Percentiles rank a stretch among this genome's conserved stretches.
These are phyloP conservation scores for Podila verticillata DNA, from an alignment of 192 early-diverging fungal species.

Conservation along the genomic window DNA sequence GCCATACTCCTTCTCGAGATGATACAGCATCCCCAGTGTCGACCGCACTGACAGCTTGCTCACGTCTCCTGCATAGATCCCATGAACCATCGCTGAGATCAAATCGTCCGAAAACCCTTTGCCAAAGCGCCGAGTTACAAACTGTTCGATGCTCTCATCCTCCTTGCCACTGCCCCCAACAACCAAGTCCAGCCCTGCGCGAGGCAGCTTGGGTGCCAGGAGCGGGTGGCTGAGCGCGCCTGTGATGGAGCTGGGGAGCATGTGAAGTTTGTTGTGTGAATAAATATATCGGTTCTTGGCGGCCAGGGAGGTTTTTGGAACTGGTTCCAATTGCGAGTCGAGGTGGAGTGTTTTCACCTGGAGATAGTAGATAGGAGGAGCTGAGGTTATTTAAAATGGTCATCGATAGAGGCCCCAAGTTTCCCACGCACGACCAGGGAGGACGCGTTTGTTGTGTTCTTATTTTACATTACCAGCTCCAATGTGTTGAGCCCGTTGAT, in stretches of 20 bases:
- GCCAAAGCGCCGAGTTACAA: constrained; percentile 84
- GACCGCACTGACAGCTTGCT: constrained; percentile 80
- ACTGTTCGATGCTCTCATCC: constrained; percentile 90
- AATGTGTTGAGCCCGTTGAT: constrained; percentile 76
- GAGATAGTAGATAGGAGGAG: not conserved
- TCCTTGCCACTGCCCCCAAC: constrained; percentile 5
- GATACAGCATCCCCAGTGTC: constrained; percentile 76
- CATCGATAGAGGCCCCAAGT: not conserved
- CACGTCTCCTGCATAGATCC: constrained; percentile 92
- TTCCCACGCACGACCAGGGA: no score
- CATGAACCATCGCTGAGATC: constrained; percentile 90
- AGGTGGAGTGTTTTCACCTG: constrained; percentile 73
- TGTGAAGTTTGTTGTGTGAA: constrained; percentile 73
- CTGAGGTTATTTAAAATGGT: not conserved
- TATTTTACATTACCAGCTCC: constrained; percentile 68
- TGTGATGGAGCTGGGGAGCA: constrained; percentile 58
- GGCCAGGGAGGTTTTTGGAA: constrained; percentile 72
- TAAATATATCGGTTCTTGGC: constrained; percentile 88
- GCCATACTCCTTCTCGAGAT: constrained; percentile 69
- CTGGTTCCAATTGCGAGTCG: constrained; percentile 61
- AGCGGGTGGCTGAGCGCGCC: constrained; percentile 35
- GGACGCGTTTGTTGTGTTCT: no score
- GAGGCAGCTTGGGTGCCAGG: constrained; percentile 62
- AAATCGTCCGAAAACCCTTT: constrained; percentile 78
- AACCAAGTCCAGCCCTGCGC: constrained; percentile 66